phyloP scores from a whole-genome alignment of 2,329 filamentous ascomycete species.

The Cyphellophora attinorum region DNA sequence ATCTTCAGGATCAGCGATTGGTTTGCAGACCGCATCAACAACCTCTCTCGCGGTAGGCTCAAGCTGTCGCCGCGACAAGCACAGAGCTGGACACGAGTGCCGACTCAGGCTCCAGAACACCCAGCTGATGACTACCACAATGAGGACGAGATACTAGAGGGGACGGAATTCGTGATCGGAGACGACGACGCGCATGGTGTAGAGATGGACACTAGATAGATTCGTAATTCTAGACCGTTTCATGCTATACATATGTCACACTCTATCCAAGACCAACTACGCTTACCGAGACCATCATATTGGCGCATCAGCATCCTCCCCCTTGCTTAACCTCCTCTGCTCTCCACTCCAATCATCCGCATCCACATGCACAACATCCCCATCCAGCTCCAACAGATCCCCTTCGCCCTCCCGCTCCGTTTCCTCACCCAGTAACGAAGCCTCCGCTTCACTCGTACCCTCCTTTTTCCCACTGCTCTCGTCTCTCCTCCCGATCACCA shows the following conservation, averaged over 20 bases:
- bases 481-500: conserved; percentile 53
- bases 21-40: conserved; percentile 48
- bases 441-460: neutral
- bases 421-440: neutral
- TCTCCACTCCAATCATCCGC: neutral
- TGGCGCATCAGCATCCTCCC: neutral
- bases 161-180: conserved; percentile 17
- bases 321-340: neutral
- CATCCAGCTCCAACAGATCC: conserved; percentile 1
- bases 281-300: too few relatives aligned
- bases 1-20: conserved; percentile 47
- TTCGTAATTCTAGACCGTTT: neutral
- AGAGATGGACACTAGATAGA: conserved; percentile 15
- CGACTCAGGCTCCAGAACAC: conserved; percentile 8
- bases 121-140: conserved; percentile 19
- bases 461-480: conserved; percentile 5
- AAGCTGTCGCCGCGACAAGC: conserved; percentile 27
- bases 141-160: conserved; percentile 19
- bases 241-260: neutral
- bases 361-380: neutral
- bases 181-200: conserved; percentile 12
- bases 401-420: neutral
- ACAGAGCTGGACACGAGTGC: conserved; percentile 11
- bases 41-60: conserved; percentile 48
- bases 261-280: neutral